Base-by-base conservation (phyloP, 805 yeast species). In the Clavispora vitiphila region DNA sequence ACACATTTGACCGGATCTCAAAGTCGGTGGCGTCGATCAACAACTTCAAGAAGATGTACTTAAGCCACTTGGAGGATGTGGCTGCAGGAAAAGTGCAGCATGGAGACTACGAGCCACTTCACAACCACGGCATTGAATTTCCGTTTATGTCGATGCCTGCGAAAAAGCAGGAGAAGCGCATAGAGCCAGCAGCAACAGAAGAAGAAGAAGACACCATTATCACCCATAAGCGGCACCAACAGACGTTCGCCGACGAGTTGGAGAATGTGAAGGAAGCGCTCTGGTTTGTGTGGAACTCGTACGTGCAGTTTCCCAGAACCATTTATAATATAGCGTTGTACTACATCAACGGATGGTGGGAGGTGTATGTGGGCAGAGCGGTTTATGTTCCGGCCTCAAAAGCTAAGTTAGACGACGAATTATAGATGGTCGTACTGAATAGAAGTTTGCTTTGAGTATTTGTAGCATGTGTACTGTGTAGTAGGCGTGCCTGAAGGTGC, bases 1-100 rank as follows among this genome's bases (percentile, higher is more conserved):
- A 93, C 67, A 91, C 98, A 0, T 88, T 88, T 65, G 96, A 90
- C 56, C 77, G 98, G 53, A 72, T 93, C 43, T 85, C 96, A 3
- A 88, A 88, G 65, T 84, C 96, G 25, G 71, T 93, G 22, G 76
- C 73, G 43, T 78, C 95, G 21, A 81, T 90, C 38, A 78, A 78
- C 47, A 76, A 78, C 51, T 93, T 93, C 64, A 83, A 80, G 57
- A 54, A 55, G 23, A 54, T 83, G 64, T 81, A 80, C 55, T 44
- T 61, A 42, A 46, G 61, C 21, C 74, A 69, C 47, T 56, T 69
- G 43, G 62, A 65, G 38, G 71, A 67, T 39, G 74, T 69, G 15
- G 58, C 59, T 14, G 56, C 56, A 21, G 75, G 75, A 2, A 45
- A 54, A 25, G 69, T 62, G 34, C 60, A 61, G 44, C 69, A 64